Evolutionary conservation across 306 rosid genomes (phyloP).

Genomic region (Quercus rubra): DNA sequence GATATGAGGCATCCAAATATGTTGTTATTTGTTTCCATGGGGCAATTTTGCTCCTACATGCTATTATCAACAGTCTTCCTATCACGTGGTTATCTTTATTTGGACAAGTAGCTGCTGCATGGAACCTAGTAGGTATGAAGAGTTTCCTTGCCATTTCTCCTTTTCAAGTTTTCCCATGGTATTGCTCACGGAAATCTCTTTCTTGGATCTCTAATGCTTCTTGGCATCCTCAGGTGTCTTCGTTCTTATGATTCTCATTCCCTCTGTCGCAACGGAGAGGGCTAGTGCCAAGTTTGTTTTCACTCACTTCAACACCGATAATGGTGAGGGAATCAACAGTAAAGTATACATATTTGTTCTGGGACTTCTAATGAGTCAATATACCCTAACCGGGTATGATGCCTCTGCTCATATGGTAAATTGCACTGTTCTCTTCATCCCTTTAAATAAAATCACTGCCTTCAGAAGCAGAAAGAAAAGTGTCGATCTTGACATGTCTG

Average conservation of each 20-base stretch:
- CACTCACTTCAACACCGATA: slow-evolving; percentile 87
- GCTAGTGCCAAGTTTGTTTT: slow-evolving; percentile 85
- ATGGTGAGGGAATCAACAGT: slow-evolving; percentile 66
- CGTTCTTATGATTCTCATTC: slow-evolving; percentile 78
- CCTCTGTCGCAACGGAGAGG: slow-evolving; percentile 71
- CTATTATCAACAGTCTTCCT: slow-evolving; percentile 76
- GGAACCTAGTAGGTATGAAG: slow-evolving; percentile 77
- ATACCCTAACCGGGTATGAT: slow-evolving; percentile 85
- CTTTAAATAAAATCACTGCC: slow-evolving; percentile 8
- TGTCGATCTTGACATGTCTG: slow-evolving; percentile 1
- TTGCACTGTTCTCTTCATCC: slow-evolving; percentile 2
- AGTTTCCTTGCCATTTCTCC: slow-evolving; percentile 5
- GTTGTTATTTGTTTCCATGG: slow-evolving; percentile 66
- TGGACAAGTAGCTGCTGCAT: slow-evolving; percentile 82
- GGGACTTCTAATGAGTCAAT: slow-evolving; percentile 95
- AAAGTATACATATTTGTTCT: slow-evolving; percentile 72
- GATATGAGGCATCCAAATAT: slow-evolving; percentile 75
- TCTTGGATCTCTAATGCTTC: slow-evolving; percentile 19
- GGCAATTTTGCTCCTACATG: slow-evolving; percentile 71
- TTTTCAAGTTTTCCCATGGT: neutral
- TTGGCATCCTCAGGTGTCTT: slow-evolving; percentile 61
- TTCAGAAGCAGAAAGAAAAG: slow-evolving; percentile 7
- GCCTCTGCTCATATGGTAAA: slow-evolving; percentile 97
- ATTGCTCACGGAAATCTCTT: slow-evolving; percentile 1
- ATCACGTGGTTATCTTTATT: slow-evolving; percentile 77